These are phyloP conservation scores for Tanozyma kutaoensis DNA, from an alignment of 805 yeast genomes.

Conservation along the genomic window DNA sequence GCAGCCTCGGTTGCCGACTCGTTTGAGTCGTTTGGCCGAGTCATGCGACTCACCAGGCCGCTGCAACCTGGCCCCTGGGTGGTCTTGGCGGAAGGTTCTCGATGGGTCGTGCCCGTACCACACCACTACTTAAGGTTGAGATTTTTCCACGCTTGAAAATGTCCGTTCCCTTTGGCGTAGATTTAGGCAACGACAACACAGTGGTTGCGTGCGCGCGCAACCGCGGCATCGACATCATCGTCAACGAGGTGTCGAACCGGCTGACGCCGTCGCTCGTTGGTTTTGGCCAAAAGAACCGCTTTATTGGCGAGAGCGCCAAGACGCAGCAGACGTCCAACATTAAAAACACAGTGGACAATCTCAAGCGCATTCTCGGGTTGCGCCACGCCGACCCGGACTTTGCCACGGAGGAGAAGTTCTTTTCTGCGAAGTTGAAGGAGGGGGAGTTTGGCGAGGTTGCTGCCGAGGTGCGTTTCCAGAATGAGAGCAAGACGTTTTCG, in stretches of 20 bases:
- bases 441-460: slow-evolving; percentile 65
- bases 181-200: slow-evolving; percentile 89
- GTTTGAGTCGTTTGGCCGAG: too few relatives aligned
- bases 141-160: slow-evolving; percentile 19
- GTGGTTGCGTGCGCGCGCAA: slow-evolving; percentile 93
- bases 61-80: too few relatives aligned
- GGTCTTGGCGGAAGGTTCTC: slow-evolving; percentile 14
- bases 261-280: slow-evolving; percentile 88
- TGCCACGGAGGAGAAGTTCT: slow-evolving; percentile 57
- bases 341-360: slow-evolving; percentile 90
- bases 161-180: slow-evolving; percentile 96
- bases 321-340: slow-evolving; percentile 93
- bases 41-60: too few relatives aligned
- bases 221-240: slow-evolving; percentile 97
- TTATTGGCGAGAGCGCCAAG: slow-evolving; percentile 91
- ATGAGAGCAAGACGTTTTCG: slow-evolving; percentile 66
- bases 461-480: slow-evolving; percentile 74
- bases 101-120: slow-evolving; percentile 10
- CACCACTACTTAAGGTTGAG: too few relatives aligned
- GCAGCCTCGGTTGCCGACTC: too few relatives aligned
- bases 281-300: slow-evolving; percentile 80
- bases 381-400: slow-evolving; percentile 64
- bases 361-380: slow-evolving; percentile 87
- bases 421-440: slow-evolving; percentile 60
- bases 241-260: slow-evolving; percentile 97